Evolutionary conservation across 495 filamentous ascomycete species (phyloP).

Genomic region (Pseudomonodictys pantanalensis): DNA sequence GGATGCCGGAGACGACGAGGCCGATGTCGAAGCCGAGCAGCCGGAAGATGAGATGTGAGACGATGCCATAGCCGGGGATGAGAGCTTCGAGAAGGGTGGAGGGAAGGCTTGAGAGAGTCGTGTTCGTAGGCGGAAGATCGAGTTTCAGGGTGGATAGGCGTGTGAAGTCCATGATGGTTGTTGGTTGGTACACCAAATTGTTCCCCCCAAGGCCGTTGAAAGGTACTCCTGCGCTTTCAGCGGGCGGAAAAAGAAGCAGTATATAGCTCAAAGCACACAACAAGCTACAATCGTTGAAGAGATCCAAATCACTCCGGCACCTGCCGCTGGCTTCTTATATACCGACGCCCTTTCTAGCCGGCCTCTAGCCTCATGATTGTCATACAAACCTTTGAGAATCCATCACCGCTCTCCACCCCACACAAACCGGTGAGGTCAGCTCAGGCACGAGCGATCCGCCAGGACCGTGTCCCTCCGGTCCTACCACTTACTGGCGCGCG

Average conservation of each 20-base stretch:
- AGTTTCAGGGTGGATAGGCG: slow-evolving; percentile 3
- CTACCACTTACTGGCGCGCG: background rate
- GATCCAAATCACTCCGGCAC: too few species aligned
- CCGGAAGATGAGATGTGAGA: slow-evolving; percentile 57
- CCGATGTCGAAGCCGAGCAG: slow-evolving; percentile 68
- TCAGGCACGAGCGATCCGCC: background rate
- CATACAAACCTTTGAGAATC: too few species aligned
- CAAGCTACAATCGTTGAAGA: too few species aligned
- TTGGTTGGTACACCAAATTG: background rate
- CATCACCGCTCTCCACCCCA: too few species aligned
- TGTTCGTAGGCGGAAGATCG: background rate
- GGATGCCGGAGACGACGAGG: slow-evolving; percentile 62
- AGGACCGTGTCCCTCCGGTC: background rate
- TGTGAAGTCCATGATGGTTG: slow-evolving; percentile 18
- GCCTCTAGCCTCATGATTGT: too few species aligned
- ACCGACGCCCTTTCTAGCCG: too few species aligned
- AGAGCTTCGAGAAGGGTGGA: slow-evolving; percentile 64
- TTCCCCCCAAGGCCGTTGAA: background rate
- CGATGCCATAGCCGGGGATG: slow-evolving; percentile 68
- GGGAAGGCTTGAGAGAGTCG: slow-evolving; percentile 33
- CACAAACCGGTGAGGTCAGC: too few species aligned
- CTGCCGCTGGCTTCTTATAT: too few species aligned
- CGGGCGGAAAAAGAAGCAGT: too few species aligned
- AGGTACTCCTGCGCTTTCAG: background rate
- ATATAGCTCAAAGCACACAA: too few species aligned